Evolutionary conservation across 352 stramenopile species (phyloP), one percentile per base, ranked within the genome.

Genomic region (Peronospora farinosa): DNA sequence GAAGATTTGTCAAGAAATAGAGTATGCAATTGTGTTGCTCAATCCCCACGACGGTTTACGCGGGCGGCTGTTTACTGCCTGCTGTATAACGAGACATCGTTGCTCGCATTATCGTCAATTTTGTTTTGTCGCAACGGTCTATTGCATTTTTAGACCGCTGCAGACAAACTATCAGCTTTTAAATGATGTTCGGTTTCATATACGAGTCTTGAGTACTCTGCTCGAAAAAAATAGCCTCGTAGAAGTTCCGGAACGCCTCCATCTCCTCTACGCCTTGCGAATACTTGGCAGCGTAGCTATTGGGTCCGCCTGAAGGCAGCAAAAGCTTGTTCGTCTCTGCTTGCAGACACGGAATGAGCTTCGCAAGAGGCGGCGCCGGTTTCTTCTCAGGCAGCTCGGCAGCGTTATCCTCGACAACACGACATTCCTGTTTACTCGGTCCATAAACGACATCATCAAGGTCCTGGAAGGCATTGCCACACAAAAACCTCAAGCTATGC

Each of bases 181-280:
- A 70, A 28, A 70, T 70, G 47, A 87, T 59, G 52, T 51, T 25
- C 49, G 57, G 59, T 32, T 51, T 48, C 47, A 66, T 63, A 31
- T 69, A 59, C 19, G 62, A 52, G 36, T 72, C 61, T 32, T 66
- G 55, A 15, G 60, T 59, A 38, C 71, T 67, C 46, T 84, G 63
- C 55, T 87, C 68, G 45, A 88, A 88, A 62, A 91, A 91, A 46
- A 88, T 79, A 11, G 79, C 76, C 48, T 88, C 77, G 64, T 91
- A 91, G 47, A 91, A 91, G 47, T 72, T 76, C n/a, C 76, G 77
- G 44, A 91, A 91, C n/a, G 74, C 61, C 39, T 87, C 77, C 59
- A 91, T 81, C 54, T 88, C 77, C 16, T 67, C 74, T 42, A 91
- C 64, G 8, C 76, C 75, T 36, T 87, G 77, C 13, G 79, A 91